phyloP scores from a whole-genome alignment of 2,329 filamentous ascomycete genomes.

The Trichoderma polysporum region DNA sequence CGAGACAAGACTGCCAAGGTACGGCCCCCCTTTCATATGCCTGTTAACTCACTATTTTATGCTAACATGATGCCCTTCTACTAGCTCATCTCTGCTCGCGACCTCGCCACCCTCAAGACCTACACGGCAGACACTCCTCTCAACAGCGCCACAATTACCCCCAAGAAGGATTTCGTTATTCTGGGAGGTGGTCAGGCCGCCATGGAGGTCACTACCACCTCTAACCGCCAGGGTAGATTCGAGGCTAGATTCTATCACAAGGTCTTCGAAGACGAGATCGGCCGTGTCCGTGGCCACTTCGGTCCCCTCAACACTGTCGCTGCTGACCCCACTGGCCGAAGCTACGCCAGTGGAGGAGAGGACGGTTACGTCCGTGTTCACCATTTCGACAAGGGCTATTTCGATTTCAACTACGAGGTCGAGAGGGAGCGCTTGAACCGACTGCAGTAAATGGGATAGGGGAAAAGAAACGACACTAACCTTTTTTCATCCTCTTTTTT shows the following conservation, averaged over 20 bases:
- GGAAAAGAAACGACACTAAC: not conserved
- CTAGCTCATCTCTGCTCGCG: conserved; percentile 77
- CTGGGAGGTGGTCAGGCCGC: conserved; percentile 97
- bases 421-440: conserved; percentile 73
- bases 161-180: conserved; percentile 97
- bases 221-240: conserved; percentile 95
- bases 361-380: conserved; percentile 98
- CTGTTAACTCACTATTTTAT: not conserved
- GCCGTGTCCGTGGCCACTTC: conserved; percentile 94
- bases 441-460: conserved; percentile 34
- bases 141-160: conserved; percentile 91
- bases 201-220: conserved; percentile 97
- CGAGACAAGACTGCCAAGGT: conserved; percentile 98
- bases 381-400: conserved; percentile 98
- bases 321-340: conserved; percentile 84
- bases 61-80: not conserved
- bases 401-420: conserved; percentile 98
- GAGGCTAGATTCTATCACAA: conserved; percentile 99
- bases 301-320: conserved; percentile 96
- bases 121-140: conserved; percentile 91
- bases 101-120: conserved; percentile 90
- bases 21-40: conserved; percentile 27
- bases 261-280: conserved; percentile 98
- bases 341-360: conserved; percentile 94
- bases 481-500: not conserved